Evolutionary conservation across 176 grass and related monocot genomes (phyloP).

Genomic region (Thinopyrum elongatum): DNA sequence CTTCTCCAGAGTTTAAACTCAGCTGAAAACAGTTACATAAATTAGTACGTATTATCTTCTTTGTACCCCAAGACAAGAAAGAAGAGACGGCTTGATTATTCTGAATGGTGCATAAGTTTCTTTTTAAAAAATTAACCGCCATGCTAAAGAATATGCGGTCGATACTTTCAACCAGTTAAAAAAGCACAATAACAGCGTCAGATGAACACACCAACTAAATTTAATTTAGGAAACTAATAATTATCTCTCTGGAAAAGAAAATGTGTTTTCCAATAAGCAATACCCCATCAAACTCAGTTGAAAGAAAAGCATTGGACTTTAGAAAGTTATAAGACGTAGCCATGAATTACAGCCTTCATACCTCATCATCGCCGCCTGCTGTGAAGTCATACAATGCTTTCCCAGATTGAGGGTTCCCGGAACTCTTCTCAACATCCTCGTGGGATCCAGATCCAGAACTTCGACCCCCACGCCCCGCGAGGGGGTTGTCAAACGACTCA

Average conservation of each 20-base stretch:
- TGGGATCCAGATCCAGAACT: conserved; percentile 62
- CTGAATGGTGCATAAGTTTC: not conserved
- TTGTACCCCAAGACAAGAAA: not conserved
- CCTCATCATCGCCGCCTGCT: conserved; percentile 97
- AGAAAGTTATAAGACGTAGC: not conserved
- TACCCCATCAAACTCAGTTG: not conserved
- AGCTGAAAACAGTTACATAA: conserved; percentile 58
- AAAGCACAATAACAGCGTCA: not conserved
- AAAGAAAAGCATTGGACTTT: not conserved
- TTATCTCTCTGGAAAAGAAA: not conserved
- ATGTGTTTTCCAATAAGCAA: conserved; percentile 2
- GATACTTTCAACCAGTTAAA: conserved; percentile 10
- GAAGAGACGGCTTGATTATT: not conserved
- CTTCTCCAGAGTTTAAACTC: conserved; percentile 89
- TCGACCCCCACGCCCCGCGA: conserved; percentile 55
- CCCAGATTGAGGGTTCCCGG: conserved; percentile 85
- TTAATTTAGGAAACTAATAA: not conserved
- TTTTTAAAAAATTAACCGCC: not conserved
- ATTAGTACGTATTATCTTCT: not conserved
- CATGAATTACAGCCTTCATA: conserved; percentile 33
- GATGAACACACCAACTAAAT: not conserved
- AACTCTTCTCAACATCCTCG: conserved; percentile 61
- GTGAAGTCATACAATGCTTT: conserved; percentile 98
- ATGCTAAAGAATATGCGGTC: not conserved
- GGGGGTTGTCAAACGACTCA: conserved; percentile 88